These are phyloP conservation scores for Stylosanthes scabra DNA, from an alignment of 331 rosid genomes.

Conservation along the genomic window DNA sequence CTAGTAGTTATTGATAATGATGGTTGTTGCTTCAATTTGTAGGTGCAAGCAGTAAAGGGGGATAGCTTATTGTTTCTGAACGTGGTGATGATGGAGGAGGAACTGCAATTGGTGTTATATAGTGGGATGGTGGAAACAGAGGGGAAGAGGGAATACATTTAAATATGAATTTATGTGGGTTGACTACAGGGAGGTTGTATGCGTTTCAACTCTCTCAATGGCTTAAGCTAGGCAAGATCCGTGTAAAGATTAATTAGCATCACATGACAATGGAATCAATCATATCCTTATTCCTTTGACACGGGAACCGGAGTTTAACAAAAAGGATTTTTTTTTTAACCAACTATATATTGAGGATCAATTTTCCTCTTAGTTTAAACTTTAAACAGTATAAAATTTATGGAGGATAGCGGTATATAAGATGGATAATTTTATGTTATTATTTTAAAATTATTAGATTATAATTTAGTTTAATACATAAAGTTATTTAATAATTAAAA, in stretches of 20 bases:
- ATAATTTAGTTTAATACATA: too few relatives aligned
- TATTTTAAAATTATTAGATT: too few relatives aligned
- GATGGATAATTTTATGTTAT: too few relatives aligned
- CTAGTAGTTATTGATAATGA: not conserved
- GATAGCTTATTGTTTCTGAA: not conserved
- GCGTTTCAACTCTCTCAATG: too few relatives aligned
- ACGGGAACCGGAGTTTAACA: too few relatives aligned
- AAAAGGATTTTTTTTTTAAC: too few relatives aligned
- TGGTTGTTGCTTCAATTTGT: conserved; percentile 19
- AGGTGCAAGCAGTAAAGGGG: not conserved
- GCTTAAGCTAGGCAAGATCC: not conserved
- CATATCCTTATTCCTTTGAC: too few relatives aligned
- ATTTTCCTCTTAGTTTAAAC: too few relatives aligned
- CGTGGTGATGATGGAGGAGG: not conserved
- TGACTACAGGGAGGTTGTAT: conserved; percentile 2
- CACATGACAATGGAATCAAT: not conserved
- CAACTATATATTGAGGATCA: too few relatives aligned
- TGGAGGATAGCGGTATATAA: too few relatives aligned
- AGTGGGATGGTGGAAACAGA: conserved; percentile 14
- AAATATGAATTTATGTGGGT: not conserved
- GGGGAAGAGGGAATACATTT: conserved; percentile 18
- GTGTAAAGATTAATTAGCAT: not conserved
- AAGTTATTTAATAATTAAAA: too few relatives aligned
- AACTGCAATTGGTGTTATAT: not conserved
- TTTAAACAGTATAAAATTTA: too few relatives aligned